phyloP scores from a whole-genome alignment of 208 protist species.

The Trypanosomatidae sp. region DNA sequence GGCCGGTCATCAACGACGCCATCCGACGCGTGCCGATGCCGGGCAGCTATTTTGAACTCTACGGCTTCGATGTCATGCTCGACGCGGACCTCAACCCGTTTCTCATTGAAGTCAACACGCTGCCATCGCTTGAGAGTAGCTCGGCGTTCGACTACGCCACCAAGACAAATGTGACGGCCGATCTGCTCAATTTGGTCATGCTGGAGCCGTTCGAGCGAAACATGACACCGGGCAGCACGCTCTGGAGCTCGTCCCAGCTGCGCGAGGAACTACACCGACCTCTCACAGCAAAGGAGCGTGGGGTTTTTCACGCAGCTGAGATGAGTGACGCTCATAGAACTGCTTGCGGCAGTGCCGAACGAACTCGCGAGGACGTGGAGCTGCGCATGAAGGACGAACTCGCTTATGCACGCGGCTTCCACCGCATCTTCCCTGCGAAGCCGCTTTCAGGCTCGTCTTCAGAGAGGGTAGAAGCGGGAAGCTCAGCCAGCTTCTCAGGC shows the following conservation, averaged over 20 bases:
- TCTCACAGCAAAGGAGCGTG: background rate
- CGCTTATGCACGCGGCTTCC: constrained; percentile 68
- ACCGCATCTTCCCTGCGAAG: constrained; percentile 73
- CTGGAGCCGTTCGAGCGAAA: constrained; percentile 74
- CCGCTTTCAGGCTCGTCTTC: background rate
- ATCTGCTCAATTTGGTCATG: constrained; percentile 87
- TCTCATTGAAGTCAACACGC: constrained; percentile 92
- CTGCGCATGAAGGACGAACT: constrained; percentile 67
- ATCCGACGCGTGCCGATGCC: constrained; percentile 24
- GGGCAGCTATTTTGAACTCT: constrained; percentile 87
- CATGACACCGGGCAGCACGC: constrained; percentile 8
- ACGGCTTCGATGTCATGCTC: constrained; percentile 93
- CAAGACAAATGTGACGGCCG: constrained; percentile 86
- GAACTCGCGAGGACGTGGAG: constrained; percentile 39
- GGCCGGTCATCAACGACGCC: constrained; percentile 33
- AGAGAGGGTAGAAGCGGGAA: background rate
- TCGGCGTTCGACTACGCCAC: constrained; percentile 85
- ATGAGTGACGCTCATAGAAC: background rate
- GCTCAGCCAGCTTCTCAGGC: background rate
- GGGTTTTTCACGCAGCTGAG: constrained; percentile 4
- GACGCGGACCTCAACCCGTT: constrained; percentile 67
- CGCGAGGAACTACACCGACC: constrained; percentile 6
- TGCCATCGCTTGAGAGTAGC: constrained; percentile 90
- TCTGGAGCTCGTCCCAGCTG: constrained; percentile 13
- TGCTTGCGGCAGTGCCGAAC: background rate